Percentiles rank a stretch among this genome's conserved stretches.
phyloP scores from a whole-genome alignment of 176 grass and related monocot genomes.

The Olyra latifolia region DNA sequence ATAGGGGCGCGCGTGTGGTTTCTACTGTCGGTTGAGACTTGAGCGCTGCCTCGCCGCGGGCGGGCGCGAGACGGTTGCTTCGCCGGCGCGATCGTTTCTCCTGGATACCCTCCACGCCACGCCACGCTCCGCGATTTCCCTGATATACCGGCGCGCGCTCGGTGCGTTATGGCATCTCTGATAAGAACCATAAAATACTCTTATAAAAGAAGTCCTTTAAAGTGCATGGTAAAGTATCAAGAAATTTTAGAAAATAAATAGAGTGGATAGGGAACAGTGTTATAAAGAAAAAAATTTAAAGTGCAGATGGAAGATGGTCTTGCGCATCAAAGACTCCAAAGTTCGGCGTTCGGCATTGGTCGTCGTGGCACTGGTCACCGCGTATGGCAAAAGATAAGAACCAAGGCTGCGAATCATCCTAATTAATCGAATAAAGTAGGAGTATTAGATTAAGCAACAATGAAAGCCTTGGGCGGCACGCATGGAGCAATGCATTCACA shows the following conservation, averaged over 20 bases:
- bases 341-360: no score
- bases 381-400: neutral
- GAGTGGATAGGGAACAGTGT: no score
- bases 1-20: neutral
- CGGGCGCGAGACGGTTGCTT: neutral
- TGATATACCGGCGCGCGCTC: neutral
- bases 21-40: neutral
- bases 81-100: neutral
- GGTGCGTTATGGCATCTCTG: neutral
- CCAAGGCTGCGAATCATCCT: neutral
- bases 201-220: no score
- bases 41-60: neutral
- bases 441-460: neutral
- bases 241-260: no score
- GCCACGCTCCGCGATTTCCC: neutral
- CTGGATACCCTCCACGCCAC: neutral
- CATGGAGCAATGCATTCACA: neutral
- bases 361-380: neutral
- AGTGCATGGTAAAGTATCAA: no score
- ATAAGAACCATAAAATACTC: no score
- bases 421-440: neutral
- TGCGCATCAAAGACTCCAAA: no score
- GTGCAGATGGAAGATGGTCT: no score
- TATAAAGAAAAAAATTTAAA: no score
- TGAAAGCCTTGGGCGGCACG: conserved; percentile 27